Percentiles rank a stretch among this genome's conserved stretches.
Evolutionary conservation across 306 rosid genomes (phyloP).

Genomic region (Medicago lupulina): DNA sequence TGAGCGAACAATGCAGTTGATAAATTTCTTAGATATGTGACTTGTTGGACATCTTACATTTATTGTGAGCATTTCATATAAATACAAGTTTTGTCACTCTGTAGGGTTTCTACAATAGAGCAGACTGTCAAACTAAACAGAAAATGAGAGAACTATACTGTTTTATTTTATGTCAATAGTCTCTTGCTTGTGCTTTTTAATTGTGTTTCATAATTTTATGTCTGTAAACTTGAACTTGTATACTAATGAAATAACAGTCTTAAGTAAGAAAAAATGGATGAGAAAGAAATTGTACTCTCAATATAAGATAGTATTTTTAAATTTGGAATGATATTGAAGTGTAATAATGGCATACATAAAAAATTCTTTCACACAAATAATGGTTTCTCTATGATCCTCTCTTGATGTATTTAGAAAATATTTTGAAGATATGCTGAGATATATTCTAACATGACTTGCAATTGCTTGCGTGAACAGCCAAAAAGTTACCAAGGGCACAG

Average conservation of each 20-base stretch:
- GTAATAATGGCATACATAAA: neutral
- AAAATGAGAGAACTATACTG: neutral
- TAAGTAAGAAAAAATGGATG: neutral
- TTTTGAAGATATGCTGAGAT: neutral
- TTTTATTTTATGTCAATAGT: neutral
- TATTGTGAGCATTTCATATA: neutral
- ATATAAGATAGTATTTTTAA: too few relatives aligned
- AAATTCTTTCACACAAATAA: slow-evolving; percentile 1
- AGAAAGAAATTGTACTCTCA: neutral
- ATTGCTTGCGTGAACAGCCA: slow-evolving; percentile 55
- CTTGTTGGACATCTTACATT: neutral
- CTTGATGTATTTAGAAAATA: neutral
- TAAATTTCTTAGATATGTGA: neutral
- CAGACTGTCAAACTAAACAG: neutral
- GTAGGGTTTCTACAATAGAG: neutral
- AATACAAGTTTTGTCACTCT: neutral
- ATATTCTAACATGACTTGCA: slow-evolving; percentile 24
- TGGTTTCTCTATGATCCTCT: neutral
- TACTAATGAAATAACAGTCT: neutral
- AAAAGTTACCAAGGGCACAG: slow-evolving; percentile 65
- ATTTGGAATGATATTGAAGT: neutral
- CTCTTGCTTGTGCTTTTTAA: slow-evolving; percentile 11
- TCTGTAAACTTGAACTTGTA: neutral
- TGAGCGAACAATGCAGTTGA: neutral
- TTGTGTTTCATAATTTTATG: neutral